These are phyloP conservation scores for Cadophora sp. DNA, from an alignment of 2,329 filamentous ascomycete genomes.

Conservation along the genomic window DNA sequence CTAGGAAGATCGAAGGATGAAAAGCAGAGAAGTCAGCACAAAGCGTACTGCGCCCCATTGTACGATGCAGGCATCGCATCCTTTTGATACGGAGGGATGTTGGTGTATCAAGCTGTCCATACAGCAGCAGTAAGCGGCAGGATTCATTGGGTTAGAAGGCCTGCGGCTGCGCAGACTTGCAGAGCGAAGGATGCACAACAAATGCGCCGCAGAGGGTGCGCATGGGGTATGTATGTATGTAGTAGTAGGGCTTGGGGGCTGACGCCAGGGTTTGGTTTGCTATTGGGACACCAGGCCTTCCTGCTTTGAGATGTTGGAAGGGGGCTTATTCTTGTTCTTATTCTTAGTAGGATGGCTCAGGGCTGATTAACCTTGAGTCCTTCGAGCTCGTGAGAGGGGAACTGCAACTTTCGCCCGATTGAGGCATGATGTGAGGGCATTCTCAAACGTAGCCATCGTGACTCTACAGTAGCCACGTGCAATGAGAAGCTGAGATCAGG, in stretches of 20 bases:
- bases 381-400: background rate
- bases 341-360: constrained; percentile 10
- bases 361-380: background rate
- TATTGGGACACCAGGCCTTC: background rate
- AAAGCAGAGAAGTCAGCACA: constrained; percentile 12
- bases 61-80: constrained; percentile 15
- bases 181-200: constrained; percentile 16
- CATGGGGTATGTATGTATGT: constrained; percentile 4
- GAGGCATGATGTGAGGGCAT: constrained; percentile 7
- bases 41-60: constrained; percentile 13
- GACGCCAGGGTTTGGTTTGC: constrained; percentile 5
- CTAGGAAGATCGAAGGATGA: constrained; percentile 14
- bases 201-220: constrained; percentile 2
- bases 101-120: constrained; percentile 19
- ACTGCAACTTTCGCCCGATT: constrained; percentile 4
- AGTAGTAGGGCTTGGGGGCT: constrained; percentile 12
- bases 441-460: constrained; percentile 1
- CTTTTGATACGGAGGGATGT: constrained; percentile 19
- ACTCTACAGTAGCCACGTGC: constrained; percentile 6
- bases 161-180: constrained; percentile 13
- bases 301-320: constrained; percentile 3
- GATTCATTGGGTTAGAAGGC: constrained; percentile 1
- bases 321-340: too few species aligned
- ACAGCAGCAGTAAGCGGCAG: constrained; percentile 2
- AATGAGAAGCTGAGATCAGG: constrained; percentile 7